A percentile compares a stretch with the other conserved stretches of the same genome.
phyloP scores from a whole-genome alignment of 495 filamentous ascomycete genomes.

The Niebla homalea region DNA sequence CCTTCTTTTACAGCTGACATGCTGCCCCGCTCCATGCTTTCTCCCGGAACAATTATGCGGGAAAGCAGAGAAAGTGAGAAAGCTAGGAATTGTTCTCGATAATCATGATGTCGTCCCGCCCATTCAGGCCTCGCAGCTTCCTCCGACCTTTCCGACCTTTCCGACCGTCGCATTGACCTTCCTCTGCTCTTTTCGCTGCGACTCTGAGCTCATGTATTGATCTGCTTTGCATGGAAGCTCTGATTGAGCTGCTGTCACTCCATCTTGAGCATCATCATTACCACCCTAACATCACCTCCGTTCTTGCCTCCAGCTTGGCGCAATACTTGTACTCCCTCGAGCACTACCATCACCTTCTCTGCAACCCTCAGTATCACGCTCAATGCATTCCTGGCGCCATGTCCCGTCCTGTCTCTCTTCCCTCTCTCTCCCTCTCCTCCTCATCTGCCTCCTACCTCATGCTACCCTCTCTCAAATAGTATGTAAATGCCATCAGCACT shows the following conservation, averaged over 20 bases:
- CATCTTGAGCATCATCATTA: neutral
- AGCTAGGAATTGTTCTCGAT: neutral
- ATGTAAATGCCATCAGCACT: no score
- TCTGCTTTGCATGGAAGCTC: neutral
- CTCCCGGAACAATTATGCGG: no score
- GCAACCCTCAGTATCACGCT: neutral
- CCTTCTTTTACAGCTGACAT: neutral
- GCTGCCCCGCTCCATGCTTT: no score
- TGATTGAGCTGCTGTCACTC: neutral
- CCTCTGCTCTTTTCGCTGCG: neutral
- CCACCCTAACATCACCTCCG: neutral
- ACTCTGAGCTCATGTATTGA: no score
- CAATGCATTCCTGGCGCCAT: neutral
- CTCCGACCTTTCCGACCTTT: neutral
- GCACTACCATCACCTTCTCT: neutral
- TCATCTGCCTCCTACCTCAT: neutral
- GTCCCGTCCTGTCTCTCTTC: no score
- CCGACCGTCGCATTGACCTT: neutral
- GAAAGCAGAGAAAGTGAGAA: no score
- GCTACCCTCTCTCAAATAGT: neutral
- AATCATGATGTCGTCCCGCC: neutral
- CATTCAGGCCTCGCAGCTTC: neutral
- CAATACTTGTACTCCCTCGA: neutral
- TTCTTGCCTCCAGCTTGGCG: neutral
- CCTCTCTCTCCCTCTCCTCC: neutral